phyloP scores from a whole-genome alignment of 495 filamentous ascomycete species.

The Neurospora sp. region DNA sequence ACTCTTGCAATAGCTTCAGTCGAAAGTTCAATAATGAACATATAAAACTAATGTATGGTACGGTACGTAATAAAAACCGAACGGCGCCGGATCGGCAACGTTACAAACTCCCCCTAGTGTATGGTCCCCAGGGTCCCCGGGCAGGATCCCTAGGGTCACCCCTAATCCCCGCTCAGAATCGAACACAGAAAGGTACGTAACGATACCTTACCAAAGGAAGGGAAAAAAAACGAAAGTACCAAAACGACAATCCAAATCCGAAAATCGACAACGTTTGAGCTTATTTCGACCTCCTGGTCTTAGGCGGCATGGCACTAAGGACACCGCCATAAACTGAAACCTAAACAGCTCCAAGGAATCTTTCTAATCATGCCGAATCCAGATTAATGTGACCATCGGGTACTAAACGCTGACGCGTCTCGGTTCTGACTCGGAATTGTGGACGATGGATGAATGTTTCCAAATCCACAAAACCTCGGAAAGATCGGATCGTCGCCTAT shows the following conservation, averaged over 20 bases:
- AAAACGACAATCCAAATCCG: too few relatives aligned
- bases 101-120: background rate
- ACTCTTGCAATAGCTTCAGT: too few relatives aligned
- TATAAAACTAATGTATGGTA: background rate
- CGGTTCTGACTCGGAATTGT: background rate
- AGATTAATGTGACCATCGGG: background rate
- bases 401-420: background rate
- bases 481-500: background rate
- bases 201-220: too few relatives aligned
- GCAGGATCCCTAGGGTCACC: background rate
- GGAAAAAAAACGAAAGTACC: too few relatives aligned
- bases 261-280: background rate
- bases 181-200: too few relatives aligned
- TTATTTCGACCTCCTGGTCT: background rate
- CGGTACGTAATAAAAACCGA: too few relatives aligned
- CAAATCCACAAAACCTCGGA: background rate
- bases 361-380: background rate
- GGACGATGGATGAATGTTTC: background rate
- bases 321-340: background rate
- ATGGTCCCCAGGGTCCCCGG: background rate
- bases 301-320: background rate
- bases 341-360: background rate
- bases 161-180: background rate
- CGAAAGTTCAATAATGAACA: too few relatives aligned
- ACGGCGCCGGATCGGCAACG: background rate